Percentiles rank a stretch among this genome's conserved stretches.
phyloP scores from a whole-genome alignment of 768 basidiomycete genomes.

The Ramaria sp. region DNA sequence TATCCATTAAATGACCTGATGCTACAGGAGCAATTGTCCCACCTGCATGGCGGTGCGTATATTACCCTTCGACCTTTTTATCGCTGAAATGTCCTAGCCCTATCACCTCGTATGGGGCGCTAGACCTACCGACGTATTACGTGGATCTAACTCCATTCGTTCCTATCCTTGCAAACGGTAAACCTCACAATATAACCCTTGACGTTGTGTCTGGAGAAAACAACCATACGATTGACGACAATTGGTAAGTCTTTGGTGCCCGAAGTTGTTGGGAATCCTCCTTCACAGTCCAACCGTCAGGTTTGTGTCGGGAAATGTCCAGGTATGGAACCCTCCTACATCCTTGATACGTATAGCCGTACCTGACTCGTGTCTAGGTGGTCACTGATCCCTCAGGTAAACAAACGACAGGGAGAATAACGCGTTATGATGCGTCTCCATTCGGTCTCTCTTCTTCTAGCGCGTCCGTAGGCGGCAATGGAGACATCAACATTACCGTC shows the following conservation, averaged over 20 bases:
- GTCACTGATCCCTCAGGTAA: conserved; percentile 49
- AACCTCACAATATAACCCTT: conserved; percentile 59
- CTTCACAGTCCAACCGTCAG: not conserved
- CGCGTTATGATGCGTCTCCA: conserved; percentile 40
- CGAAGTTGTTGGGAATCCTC: not conserved
- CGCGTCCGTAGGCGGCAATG: conserved; percentile 28
- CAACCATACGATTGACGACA: conserved; percentile 54
- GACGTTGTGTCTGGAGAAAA: conserved; percentile 63
- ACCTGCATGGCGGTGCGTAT: conserved; percentile 48
- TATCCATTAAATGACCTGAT: not conserved
- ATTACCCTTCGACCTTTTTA: not conserved
- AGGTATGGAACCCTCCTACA: conserved; percentile 19
- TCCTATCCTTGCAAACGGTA: conserved; percentile 53
- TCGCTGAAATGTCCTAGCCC: conserved; percentile 29
- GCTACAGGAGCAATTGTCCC: conserved; percentile 42
- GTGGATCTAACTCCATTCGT: conserved; percentile 72
- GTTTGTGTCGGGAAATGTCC: conserved; percentile 57
- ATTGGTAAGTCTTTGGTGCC: conserved; percentile 36
- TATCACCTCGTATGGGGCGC: conserved; percentile 64
- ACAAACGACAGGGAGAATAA: conserved; percentile 62
- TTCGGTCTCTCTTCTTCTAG: conserved; percentile 42
- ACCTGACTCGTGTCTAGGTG: conserved; percentile 22
- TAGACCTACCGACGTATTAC: conserved; percentile 70
- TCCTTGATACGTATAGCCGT: not conserved
- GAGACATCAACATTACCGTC: conserved; percentile 52